Percentiles rank a stretch among this genome's conserved stretches.
Conservation (phyloP, 768 basidiomycete species). For the Lactarius sp. region DNA sequence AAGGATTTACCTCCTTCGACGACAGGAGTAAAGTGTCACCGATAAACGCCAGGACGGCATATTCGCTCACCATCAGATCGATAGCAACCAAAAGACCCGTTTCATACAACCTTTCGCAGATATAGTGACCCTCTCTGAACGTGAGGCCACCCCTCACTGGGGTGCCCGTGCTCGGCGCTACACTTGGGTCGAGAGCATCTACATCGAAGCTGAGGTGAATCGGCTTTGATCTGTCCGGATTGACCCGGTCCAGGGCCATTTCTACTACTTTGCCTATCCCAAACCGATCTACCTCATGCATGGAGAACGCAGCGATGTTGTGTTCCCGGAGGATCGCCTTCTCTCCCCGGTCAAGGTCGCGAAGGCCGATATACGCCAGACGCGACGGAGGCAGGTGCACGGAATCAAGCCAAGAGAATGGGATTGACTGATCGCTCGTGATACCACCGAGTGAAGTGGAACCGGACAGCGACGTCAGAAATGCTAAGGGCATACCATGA, state of each 20-base stretch:
- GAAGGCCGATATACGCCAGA: conserved; percentile 94
- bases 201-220: conserved; percentile 98
- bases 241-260: conserved; percentile 93
- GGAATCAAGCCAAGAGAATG: conserved; percentile 57
- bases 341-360: conserved; percentile 88
- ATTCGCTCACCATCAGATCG: conserved; percentile 78
- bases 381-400: conserved; percentile 58
- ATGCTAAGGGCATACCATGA: conserved; percentile 97
- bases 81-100: conserved; percentile 89
- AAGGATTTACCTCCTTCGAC: conserved; percentile 91
- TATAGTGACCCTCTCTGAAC: conserved; percentile 97
- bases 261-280: conserved; percentile 94
- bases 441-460: conserved; percentile 9
- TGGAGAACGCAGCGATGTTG: too few relatives aligned
- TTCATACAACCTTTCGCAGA: conserved; percentile 88
- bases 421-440: conserved; percentile 1
- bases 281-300: conserved; percentile 65
- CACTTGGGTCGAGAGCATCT: conserved; percentile 87
- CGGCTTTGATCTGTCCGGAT: conserved; percentile 77
- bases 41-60: neutral
- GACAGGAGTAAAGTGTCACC: conserved; percentile 4
- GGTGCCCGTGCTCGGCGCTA: conserved; percentile 96
- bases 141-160: conserved; percentile 93
- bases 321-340: conserved; percentile 83
- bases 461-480: conserved; percentile 52